Percentiles rank a stretch among this genome's conserved stretches.
Conservation (phyloP, 2,329 filamentous ascomycete genomes). For the Penicillium sp. region DNA sequence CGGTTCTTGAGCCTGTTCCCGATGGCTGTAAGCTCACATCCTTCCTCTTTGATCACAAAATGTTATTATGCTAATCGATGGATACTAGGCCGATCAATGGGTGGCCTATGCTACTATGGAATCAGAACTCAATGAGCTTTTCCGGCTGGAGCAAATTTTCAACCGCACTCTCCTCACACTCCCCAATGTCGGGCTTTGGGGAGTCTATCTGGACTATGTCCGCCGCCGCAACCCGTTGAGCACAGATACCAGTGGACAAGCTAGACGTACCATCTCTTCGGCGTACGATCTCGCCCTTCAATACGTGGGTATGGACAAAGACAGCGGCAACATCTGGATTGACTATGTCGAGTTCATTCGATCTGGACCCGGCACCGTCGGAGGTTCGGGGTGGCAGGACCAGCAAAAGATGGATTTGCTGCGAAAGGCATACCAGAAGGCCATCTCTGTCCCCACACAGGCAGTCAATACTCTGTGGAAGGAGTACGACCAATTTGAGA, state of each 20-base stretch:
- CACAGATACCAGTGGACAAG: slow-evolving; percentile 68
- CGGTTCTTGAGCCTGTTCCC: slow-evolving; percentile 86
- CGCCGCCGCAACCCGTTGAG: slow-evolving; percentile 83
- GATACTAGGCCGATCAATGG: slow-evolving; percentile 78
- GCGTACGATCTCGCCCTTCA: slow-evolving; percentile 91
- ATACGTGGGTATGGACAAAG: slow-evolving; percentile 84
- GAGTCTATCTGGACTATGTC: slow-evolving; percentile 90
- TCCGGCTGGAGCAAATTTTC: slow-evolving; percentile 77
- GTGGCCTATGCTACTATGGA: slow-evolving; percentile 85
- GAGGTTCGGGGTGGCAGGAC: slow-evolving; percentile 88
- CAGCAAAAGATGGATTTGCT: slow-evolving; percentile 96
- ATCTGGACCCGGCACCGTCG: slow-evolving; percentile 76
- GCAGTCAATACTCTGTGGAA: slow-evolving; percentile 86
- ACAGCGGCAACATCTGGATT: slow-evolving; percentile 83
- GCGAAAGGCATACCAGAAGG: slow-evolving; percentile 86
- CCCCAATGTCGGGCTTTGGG: slow-evolving; percentile 83
- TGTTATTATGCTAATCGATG: slow-evolving; percentile 33
- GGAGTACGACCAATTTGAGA: slow-evolving; percentile 95
- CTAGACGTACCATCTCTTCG: slow-evolving; percentile 72
- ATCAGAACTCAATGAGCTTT: slow-evolving; percentile 76
- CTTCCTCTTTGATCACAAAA: background rate
- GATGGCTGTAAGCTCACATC: slow-evolving; percentile 65
- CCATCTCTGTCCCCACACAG: slow-evolving; percentile 79
- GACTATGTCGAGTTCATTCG: slow-evolving; percentile 95
- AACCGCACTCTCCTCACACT: slow-evolving; percentile 71